Evolutionary conservation across 371 early-diverging fungal genomes (phyloP).

Genomic region (Basidiobolus meristosporus): DNA sequence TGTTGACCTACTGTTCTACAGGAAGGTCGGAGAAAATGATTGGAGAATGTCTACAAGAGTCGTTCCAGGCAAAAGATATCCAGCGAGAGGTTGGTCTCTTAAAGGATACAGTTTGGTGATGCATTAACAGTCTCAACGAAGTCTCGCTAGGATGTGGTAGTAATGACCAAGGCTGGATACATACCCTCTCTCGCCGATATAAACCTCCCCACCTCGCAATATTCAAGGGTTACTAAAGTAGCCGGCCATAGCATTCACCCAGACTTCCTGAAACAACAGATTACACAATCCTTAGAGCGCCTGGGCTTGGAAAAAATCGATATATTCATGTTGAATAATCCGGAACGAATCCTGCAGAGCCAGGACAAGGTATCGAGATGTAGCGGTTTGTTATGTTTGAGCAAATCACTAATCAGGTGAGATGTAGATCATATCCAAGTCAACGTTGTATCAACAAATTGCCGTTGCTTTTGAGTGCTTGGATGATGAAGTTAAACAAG

Average conservation of each 20-base stretch:
- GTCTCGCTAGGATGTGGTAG: slow-evolving; percentile 27
- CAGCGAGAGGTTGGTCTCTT: neutral
- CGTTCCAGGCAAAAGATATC: slow-evolving; percentile 7
- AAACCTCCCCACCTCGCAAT: slow-evolving; percentile 11
- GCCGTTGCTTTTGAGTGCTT: slow-evolving; percentile 31
- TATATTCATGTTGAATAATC: slow-evolving; percentile 58
- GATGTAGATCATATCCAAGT: slow-evolving; percentile 11
- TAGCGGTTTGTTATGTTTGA: neutral
- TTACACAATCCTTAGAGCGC: slow-evolving; percentile 31
- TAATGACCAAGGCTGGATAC: slow-evolving; percentile 58
- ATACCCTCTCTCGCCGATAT: slow-evolving; percentile 9
- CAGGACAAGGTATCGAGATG: slow-evolving; percentile 15
- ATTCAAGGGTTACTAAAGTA: slow-evolving; percentile 24
- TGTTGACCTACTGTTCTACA: too few relatives aligned
- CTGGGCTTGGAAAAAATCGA: slow-evolving; percentile 36
- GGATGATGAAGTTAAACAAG: slow-evolving; percentile 32
- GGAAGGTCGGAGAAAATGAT: slow-evolving; percentile 34
- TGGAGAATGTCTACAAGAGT: slow-evolving; percentile 22
- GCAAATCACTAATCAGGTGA: neutral
- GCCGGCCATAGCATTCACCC: slow-evolving; percentile 48
- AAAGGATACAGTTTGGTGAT: neutral
- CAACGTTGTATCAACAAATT: slow-evolving; percentile 30
- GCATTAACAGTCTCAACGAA: neutral
- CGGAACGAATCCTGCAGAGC: slow-evolving; percentile 49
- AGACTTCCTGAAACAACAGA: slow-evolving; percentile 27